These are phyloP conservation scores for Barnettozyma pratensis DNA, from an alignment of 805 yeast genomes.

Conservation along the genomic window DNA sequence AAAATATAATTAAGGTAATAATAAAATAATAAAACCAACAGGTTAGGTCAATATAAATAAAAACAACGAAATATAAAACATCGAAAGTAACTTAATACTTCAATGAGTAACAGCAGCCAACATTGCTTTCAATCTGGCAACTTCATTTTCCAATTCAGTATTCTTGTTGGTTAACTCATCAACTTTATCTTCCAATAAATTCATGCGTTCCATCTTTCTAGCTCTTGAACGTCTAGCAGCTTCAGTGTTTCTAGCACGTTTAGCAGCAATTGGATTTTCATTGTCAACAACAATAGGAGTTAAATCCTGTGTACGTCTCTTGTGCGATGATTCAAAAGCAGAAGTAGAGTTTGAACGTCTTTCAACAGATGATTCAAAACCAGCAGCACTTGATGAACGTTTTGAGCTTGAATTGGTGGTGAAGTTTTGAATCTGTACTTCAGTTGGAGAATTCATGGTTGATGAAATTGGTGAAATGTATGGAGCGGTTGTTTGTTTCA, in stretches of 20 bases:
- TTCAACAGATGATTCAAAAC: conserved; percentile 9
- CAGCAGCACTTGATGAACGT: conserved; percentile 24
- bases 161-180: conserved; percentile 59
- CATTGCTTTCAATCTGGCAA: conserved; percentile 50
- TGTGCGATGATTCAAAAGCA: not conserved
- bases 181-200: conserved; percentile 73
- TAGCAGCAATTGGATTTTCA: conserved; percentile 65
- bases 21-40: not conserved
- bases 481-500: not conserved
- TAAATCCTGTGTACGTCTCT: conserved; percentile 26
- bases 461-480: conserved; percentile 5
- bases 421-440: conserved; percentile 1
- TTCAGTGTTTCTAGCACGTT: conserved; percentile 93
- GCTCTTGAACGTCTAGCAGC: conserved; percentile 97
- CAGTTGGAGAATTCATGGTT: conserved; percentile 3
- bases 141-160: conserved; percentile 55
- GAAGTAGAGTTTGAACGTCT: conserved; percentile 14
- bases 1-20: not conserved
- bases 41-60: not conserved
- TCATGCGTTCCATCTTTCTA: conserved; percentile 84
- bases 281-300: conserved; percentile 57
- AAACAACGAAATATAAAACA: not conserved
- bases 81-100: not conserved
- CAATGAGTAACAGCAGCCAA: conserved; percentile 26
- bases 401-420: conserved; percentile 5